A percentile compares a stretch with the other conserved stretches of the same genome.
These are phyloP conservation scores for Cercospora sp. DNA, from an alignment of 2,329 filamentous ascomycete genomes.

Conservation along the genomic window DNA sequence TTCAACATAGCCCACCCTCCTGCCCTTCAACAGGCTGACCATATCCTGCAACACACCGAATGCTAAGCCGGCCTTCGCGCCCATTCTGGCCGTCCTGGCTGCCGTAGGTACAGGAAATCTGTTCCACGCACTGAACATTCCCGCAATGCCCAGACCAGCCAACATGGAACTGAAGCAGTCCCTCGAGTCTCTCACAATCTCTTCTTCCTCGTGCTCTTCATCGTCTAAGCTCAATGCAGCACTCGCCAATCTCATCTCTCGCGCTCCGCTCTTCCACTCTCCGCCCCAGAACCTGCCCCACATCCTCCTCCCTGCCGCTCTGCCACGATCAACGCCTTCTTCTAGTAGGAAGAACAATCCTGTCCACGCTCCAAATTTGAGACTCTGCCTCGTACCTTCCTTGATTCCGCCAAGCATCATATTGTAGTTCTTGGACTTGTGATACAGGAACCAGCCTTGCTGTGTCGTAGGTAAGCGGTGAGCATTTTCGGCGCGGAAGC, in stretches of 20 bases:
- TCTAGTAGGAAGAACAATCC: slow-evolving; percentile 78
- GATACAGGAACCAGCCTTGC: slow-evolving; percentile 95
- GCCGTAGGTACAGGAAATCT: slow-evolving; percentile 69
- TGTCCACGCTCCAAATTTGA: slow-evolving; percentile 69
- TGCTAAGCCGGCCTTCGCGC: slow-evolving; percentile 72
- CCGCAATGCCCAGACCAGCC: slow-evolving; percentile 80
- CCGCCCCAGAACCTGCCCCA: slow-evolving; percentile 41
- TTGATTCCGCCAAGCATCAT: slow-evolving; percentile 73
- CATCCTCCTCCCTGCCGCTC: slow-evolving; percentile 60
- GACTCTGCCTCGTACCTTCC: slow-evolving; percentile 75
- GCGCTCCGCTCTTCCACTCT: slow-evolving; percentile 30
- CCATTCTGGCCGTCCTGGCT: slow-evolving; percentile 69
- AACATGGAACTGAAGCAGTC: slow-evolving; percentile 81
- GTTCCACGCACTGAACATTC: slow-evolving; percentile 83
- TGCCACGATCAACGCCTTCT: slow-evolving; percentile 75
- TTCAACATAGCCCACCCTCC: slow-evolving; percentile 72
- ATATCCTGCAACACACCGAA: slow-evolving; percentile 82
- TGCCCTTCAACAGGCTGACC: slow-evolving; percentile 67
- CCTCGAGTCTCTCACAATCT: slow-evolving; percentile 47
- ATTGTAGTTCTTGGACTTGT: slow-evolving; percentile 96
- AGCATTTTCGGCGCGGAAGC: slow-evolving; percentile 93
- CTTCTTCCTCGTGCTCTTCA: slow-evolving; percentile 38
- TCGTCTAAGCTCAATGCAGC: slow-evolving; percentile 38
- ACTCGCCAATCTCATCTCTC: slow-evolving; percentile 35
- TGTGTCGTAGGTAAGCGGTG: slow-evolving; percentile 83